Conservation (phyloP, 73 alveolate genomes). For the Blepharisma stoltei region DNA sequence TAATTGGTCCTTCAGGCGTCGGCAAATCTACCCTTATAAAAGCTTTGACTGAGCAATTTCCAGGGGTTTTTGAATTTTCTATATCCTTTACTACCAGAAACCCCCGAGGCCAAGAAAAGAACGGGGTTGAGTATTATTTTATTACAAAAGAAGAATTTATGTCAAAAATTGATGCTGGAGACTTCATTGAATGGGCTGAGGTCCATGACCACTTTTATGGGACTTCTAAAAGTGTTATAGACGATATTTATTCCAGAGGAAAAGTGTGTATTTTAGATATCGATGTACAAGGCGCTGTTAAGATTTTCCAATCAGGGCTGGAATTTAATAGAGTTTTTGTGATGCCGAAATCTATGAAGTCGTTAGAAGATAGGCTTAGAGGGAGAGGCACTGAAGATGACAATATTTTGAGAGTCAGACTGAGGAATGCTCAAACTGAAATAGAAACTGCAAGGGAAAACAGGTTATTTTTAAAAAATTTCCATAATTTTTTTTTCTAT, state of each 20-base stretch:
- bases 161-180: constrained; percentile 54
- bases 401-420: constrained; percentile 8
- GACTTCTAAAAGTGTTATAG: constrained; percentile 56
- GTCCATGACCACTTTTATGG: constrained; percentile 68
- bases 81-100: constrained; percentile 49
- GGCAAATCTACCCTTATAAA: constrained; percentile 72
- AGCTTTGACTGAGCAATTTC: constrained; percentile 55
- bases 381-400: constrained; percentile 49
- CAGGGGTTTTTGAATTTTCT: constrained; percentile 55
- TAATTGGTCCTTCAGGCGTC: constrained; percentile 89
- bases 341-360: constrained; percentile 78
- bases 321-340: constrained; percentile 75
- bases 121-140: constrained; percentile 53
- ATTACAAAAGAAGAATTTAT: constrained; percentile 71
- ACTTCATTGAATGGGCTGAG: constrained; percentile 56
- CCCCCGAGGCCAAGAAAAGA: constrained; percentile 45
- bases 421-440: constrained; percentile 18
- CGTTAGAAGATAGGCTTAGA: constrained; percentile 71
- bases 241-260: constrained; percentile 53
- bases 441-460: neutral
- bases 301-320: constrained; percentile 57
- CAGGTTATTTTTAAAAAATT: too few relatives aligned
- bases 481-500: too few relatives aligned
- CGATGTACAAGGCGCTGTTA: constrained; percentile 75
- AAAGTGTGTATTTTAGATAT: constrained; percentile 79